Base-by-base conservation (phyloP, 768 basidiomycete genomes). In the Kwoniella newhampshirensis region DNA sequence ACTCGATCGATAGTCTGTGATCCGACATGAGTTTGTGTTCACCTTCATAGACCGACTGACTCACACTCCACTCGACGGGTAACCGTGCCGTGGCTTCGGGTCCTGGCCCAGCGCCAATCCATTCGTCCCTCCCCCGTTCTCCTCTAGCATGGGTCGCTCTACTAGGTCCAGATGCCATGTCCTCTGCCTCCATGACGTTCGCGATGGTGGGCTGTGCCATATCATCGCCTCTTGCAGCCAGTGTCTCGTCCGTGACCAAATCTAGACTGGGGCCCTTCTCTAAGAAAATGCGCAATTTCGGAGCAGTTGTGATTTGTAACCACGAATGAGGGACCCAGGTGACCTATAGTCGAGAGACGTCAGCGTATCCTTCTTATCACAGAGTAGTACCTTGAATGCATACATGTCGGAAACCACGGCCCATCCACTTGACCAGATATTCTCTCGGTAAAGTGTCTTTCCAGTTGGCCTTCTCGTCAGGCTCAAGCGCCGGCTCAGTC, bases 301-400 rank as follows among this genome's bases (percentile, higher is more conserved):
- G 69, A n/a, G 77, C 71, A 49, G 83, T 80, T n/a, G 83, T 85
- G 9, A 86, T 83, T 27, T 85, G 79, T 1, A 96, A 79, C 91
- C 91, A 97, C 80, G 87, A 85, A 66, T 97, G 92, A 27, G 91
- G 87, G 1, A 96, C 91, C 92, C 92, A 97, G 73, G 87, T 82
- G 11, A 83, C 78, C 75, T 77, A 48, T 5, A 45, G 28, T 43
- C 18, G 13, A 39, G 53, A 37, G n/a, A 21, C 6, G 26, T 21
- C 9, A 17, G 4, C 44, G 39, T 43, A 18, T 23, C 35, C 48
- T 21, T 36, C 23, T 8, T 32, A 12, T 50, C 15, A 17, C 25
- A 30, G 32, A 25, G 15, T 13, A 6, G n/a, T 13, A 40, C n/a
- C n/a, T n/a, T 5, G 26, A 23, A n/a, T 13, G 58, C 74, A 57